Evolutionary conservation across 768 basidiomycete species (phyloP).

Genomic region (Russula brevipes): DNA sequence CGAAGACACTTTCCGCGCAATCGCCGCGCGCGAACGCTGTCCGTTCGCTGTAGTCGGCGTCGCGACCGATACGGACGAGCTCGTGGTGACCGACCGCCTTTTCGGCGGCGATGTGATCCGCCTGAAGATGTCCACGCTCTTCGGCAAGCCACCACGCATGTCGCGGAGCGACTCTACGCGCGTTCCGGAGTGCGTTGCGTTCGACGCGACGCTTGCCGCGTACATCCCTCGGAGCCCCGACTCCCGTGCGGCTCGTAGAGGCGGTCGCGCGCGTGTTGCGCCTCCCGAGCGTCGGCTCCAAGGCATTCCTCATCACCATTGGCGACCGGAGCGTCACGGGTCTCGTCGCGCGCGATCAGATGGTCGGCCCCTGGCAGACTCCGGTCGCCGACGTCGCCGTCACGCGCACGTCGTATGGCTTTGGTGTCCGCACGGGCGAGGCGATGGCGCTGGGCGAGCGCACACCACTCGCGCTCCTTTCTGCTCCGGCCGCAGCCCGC

Average conservation of each 20-base stretch:
- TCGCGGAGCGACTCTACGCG: constrained; percentile 58
- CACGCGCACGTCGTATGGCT: constrained; percentile 91
- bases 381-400: constrained; percentile 97
- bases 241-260: constrained; percentile 49
- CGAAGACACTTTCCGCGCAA: constrained; percentile 58
- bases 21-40: constrained; percentile 86
- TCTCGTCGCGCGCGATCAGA: constrained; percentile 92
- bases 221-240: constrained; percentile 51
- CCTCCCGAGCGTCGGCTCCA: constrained; percentile 89
- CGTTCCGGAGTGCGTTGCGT: constrained; percentile 40
- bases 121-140: constrained; percentile 90
- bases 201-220: constrained; percentile 65
- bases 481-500: constrained; percentile 84
- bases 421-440: constrained; percentile 77
- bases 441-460: constrained; percentile 99
- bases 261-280: constrained; percentile 80
- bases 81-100: constrained; percentile 86
- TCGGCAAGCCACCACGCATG: constrained; percentile 95
- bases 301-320: constrained; percentile 97
- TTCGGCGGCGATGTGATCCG: constrained; percentile 75
- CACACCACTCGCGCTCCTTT: constrained; percentile 85
- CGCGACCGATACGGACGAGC: constrained; percentile 74
- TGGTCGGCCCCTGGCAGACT: constrained; percentile 99
- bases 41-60: constrained; percentile 89
- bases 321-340: constrained; percentile 94